Conservation (phyloP, 2,329 filamentous ascomycete genomes). For the Fusarium sambucinum region DNA sequence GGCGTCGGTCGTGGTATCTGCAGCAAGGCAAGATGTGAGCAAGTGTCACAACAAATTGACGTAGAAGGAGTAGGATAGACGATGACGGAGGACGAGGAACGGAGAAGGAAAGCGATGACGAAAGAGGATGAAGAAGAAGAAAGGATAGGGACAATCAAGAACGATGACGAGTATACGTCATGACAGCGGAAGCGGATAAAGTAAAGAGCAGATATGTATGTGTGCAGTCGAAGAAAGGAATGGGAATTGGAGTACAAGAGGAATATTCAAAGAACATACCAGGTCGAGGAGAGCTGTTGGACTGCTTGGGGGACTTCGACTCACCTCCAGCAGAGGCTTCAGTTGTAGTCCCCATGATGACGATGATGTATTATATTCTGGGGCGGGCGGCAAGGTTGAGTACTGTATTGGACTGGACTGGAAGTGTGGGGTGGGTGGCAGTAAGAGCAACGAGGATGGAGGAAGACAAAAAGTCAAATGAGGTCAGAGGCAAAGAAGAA, state of each 20-base stretch:
- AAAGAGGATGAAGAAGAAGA: constrained; percentile 23
- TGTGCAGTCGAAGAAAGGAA: constrained; percentile 5
- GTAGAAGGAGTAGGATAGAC: constrained; percentile 25
- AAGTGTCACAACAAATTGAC: constrained; percentile 29
- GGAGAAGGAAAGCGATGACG: constrained; percentile 39
- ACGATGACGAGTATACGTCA: constrained; percentile 46
- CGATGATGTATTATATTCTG: constrained; percentile 60
- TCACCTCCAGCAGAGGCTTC: constrained; percentile 56
- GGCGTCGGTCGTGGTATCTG: constrained; percentile 60
- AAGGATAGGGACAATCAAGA: constrained; percentile 32
- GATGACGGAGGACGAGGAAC: constrained; percentile 31
- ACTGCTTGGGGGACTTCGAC: constrained; percentile 63
- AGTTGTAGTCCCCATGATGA: constrained; percentile 61
- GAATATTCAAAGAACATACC: constrained; percentile 53
- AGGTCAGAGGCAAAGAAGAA: constrained; percentile 55
- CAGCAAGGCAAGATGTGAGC: constrained; percentile 41
- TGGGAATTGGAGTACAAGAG: constrained; percentile 11
- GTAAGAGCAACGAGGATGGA: constrained; percentile 45
- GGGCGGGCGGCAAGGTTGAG: constrained; percentile 47
- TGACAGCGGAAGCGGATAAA: constrained; percentile 25
- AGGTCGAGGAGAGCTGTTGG: constrained; percentile 58
- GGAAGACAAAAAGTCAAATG: constrained; percentile 53
- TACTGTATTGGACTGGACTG: constrained; percentile 39
- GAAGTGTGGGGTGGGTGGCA: constrained; percentile 49
- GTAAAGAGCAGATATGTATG: background rate